Percentiles rank a stretch among this genome's conserved stretches.
Conservation (phyloP, 2,329 filamentous ascomycete species). For the Juglanconis juglandina region DNA sequence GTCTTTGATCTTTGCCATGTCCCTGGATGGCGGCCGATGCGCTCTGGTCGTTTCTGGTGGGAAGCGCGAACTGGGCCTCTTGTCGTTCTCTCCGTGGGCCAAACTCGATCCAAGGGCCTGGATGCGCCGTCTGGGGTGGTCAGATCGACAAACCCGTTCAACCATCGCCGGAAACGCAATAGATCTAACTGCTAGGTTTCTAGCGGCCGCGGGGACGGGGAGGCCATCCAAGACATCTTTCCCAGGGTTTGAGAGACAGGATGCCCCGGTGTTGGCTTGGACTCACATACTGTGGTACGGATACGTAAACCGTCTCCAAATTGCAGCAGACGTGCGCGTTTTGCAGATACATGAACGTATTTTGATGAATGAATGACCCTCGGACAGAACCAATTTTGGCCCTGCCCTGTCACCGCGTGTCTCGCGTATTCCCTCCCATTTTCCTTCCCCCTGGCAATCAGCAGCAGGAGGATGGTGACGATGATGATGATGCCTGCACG, state of each 20-base stretch:
- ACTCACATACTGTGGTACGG: conserved; percentile 8
- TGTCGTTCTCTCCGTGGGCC: too few relatives aligned
- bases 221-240: conserved; percentile 10
- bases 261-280: conserved; percentile 11
- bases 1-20: too few relatives aligned
- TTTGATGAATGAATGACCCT: background rate
- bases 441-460: background rate
- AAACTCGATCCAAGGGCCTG: too few relatives aligned
- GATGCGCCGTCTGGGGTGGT: too few relatives aligned
- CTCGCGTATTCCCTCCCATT: background rate
- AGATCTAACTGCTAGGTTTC: too few relatives aligned
- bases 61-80: too few relatives aligned
- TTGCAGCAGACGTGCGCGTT: background rate
- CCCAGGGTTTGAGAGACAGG: conserved; percentile 11
- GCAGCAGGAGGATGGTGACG: too few relatives aligned
- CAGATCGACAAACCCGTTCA: too few relatives aligned
- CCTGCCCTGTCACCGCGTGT: conserved; percentile 13
- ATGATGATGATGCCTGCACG: conserved; percentile 10
- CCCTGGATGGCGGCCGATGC: too few relatives aligned
- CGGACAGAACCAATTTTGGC: background rate
- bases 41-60: too few relatives aligned
- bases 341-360: background rate
- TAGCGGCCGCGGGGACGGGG: too few relatives aligned
- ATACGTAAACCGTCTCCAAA: background rate
- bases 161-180: too few relatives aligned